Evolutionary conservation across 2,329 filamentous ascomycete species (phyloP), one percentile per base, ranked within the genome.

Genomic region (Chaetomium globosum): DNA sequence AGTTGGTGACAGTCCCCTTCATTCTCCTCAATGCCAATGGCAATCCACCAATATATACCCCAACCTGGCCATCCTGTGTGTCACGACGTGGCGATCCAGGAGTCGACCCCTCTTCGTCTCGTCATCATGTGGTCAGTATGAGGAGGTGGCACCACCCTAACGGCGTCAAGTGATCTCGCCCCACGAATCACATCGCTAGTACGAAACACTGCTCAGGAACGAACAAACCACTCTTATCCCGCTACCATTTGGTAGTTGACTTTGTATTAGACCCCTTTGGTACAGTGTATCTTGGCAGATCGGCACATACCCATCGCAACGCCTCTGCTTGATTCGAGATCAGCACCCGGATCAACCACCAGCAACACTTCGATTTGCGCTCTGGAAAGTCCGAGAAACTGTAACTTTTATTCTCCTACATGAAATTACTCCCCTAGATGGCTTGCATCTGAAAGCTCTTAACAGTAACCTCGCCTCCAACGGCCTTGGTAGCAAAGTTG

Each of bases 401-500:
- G 33, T 36, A 36, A 12, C 12, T 7, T 43, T 16, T 7, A 43
- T n/a, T 43, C 39, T n/a, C 16, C 5, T 43, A 43, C 16, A 2
- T 30, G 13, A 4, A 28, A 26, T 28, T 39, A 4, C 49, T 46
- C 19, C 2, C 23, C 52, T 9, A 57, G 7, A 61, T 13, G 8
- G 30, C 26, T 10, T 66, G 23, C 65, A 68, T 66, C 28, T 67
- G 49, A 43, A 71, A 73, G 49, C 67, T 67, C 69, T 69, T 71
- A 3, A 72, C 69, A 23, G 63, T 69, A 2, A 73, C 65, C 60
- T 70, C 65, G 0, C 81, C 81, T 0, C 81, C 81, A 5, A 81
- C 68, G 0, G 69, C 71, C 48, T 74, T 75, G 3, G 81, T 82
- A 0, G 80, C 81, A 72, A 76, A 81, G 68, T 83, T 83, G 67